Conservation (phyloP, 2,329 filamentous ascomycete genomes). For the Trichoderma afroharzianum region DNA sequence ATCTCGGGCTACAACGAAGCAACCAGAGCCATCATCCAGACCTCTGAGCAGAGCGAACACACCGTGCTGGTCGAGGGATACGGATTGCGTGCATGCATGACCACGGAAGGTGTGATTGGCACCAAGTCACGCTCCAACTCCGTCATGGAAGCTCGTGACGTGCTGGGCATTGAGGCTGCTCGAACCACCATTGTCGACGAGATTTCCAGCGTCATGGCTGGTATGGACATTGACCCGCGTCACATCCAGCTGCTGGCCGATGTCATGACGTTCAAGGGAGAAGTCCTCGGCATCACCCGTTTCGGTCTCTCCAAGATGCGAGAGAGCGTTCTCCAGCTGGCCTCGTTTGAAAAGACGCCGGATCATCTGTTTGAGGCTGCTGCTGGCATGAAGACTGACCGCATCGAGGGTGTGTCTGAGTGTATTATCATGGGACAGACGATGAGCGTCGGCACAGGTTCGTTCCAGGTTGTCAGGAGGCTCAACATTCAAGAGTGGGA, state of each 20-base stretch:
- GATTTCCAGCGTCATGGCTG: slow-evolving; percentile 83
- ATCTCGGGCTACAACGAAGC: slow-evolving; percentile 89
- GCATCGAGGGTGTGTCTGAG: slow-evolving; percentile 89
- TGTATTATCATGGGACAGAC: slow-evolving; percentile 98
- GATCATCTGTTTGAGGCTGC: slow-evolving; percentile 96
- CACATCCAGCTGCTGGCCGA: slow-evolving; percentile 98
- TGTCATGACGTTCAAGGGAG: slow-evolving; percentile 98
- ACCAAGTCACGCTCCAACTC: slow-evolving; percentile 73
- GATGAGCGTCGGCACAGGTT: slow-evolving; percentile 85
- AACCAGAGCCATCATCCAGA: slow-evolving; percentile 82
- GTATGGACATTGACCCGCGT: slow-evolving; percentile 93
- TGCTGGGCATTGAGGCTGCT: slow-evolving; percentile 93
- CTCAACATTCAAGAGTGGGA: slow-evolving; percentile 63
- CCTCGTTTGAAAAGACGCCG: slow-evolving; percentile 96
- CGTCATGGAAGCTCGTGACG: slow-evolving; percentile 81
- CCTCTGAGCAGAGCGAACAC: slow-evolving; percentile 64
- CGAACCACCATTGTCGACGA: slow-evolving; percentile 84
- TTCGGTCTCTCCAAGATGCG: slow-evolving; percentile 97
- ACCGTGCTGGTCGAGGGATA: slow-evolving; percentile 92
- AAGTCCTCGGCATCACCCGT: slow-evolving; percentile 91
- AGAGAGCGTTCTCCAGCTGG: slow-evolving; percentile 88
- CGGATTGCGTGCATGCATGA: slow-evolving; percentile 85
- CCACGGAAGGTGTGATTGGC: slow-evolving; percentile 84
- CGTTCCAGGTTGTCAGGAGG: slow-evolving; percentile 81
- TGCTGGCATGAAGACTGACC: slow-evolving; percentile 84